These are phyloP conservation scores for Fusarium vanettenii DNA, from an alignment of 2,329 filamentous ascomycete species.

Conservation along the genomic window DNA sequence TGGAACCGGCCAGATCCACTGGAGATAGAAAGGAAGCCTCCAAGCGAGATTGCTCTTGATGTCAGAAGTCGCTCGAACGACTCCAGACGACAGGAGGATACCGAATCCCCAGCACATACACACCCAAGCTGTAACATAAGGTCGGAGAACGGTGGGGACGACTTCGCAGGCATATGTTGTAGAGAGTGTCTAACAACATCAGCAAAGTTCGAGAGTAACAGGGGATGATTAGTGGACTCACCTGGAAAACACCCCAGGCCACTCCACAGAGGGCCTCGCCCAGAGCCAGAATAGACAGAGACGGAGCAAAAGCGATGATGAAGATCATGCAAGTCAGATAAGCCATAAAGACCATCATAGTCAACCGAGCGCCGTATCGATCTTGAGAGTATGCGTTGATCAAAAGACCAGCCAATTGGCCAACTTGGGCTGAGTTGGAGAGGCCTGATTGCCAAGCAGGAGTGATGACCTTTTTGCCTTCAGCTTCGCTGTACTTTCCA, in stretches of 20 bases:
- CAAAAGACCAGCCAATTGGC: conserved; percentile 44
- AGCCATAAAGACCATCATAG: conserved; percentile 14
- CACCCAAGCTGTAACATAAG: conserved; percentile 53
- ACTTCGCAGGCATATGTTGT: background rate
- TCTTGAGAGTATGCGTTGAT: conserved; percentile 55
- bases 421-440: background rate
- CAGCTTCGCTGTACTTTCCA: background rate
- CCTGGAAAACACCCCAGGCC: background rate
- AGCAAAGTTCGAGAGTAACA: background rate
- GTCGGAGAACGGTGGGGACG: conserved; percentile 44
- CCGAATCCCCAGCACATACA: conserved; percentile 58
- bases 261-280: background rate
- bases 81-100: conserved; percentile 52
- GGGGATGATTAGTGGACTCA: background rate
- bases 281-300: background rate
- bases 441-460: conserved; percentile 40
- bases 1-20: conserved; percentile 44
- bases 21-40: conserved; percentile 49
- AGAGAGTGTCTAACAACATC: background rate
- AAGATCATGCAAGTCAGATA: background rate
- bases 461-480: conserved; percentile 51
- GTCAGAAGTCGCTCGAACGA: conserved; percentile 49
- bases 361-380: conserved; percentile 39
- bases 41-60: conserved; percentile 49
- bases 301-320: background rate